Percentiles rank a stretch among this genome's conserved stretches.
These are phyloP conservation scores for Kazachstania psychrophila DNA, from an alignment of 805 yeast species.

Conservation along the genomic window DNA sequence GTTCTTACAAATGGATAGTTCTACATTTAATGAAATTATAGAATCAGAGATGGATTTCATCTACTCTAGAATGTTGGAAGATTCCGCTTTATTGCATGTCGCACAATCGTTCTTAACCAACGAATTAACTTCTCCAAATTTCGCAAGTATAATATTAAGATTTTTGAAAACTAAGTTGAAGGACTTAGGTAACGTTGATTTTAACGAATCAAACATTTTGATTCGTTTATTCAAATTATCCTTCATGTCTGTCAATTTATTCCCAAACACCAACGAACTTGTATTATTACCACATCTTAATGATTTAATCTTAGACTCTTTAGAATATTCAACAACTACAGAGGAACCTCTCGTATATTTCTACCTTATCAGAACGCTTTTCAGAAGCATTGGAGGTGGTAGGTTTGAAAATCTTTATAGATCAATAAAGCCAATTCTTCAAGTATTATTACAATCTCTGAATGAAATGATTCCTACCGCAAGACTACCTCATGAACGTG, in stretches of 20 bases:
- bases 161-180: slow-evolving; percentile 66
- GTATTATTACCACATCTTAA: slow-evolving; percentile 84
- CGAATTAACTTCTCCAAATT: slow-evolving; percentile 89
- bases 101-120: slow-evolving; percentile 92
- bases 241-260: slow-evolving; percentile 90
- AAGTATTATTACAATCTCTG: slow-evolving; percentile 74
- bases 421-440: slow-evolving; percentile 84
- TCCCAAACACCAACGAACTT: slow-evolving; percentile 78
- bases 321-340: slow-evolving; percentile 71
- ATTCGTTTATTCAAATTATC: slow-evolving; percentile 83
- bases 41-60: slow-evolving; percentile 69
- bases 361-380: slow-evolving; percentile 75
- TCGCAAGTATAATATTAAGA: slow-evolving; percentile 71
- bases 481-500: slow-evolving; percentile 81
- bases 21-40: slow-evolving; percentile 88
- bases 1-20: slow-evolving; percentile 87
- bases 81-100: slow-evolving; percentile 78
- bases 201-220: slow-evolving; percentile 67
- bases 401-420: slow-evolving; percentile 87
- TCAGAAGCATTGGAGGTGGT: slow-evolving; percentile 95
- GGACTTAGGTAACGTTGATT: slow-evolving; percentile 73
- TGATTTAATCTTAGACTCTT: slow-evolving; percentile 68
- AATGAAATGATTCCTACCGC: slow-evolving; percentile 78
- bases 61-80: slow-evolving; percentile 69
- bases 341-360: slow-evolving; percentile 88